A percentile compares a stretch with the other conserved stretches of the same genome.
Evolutionary conservation across 108 stramenopile genomes (phyloP).

Genomic region (Cyclotella choctawhatcheeana): DNA sequence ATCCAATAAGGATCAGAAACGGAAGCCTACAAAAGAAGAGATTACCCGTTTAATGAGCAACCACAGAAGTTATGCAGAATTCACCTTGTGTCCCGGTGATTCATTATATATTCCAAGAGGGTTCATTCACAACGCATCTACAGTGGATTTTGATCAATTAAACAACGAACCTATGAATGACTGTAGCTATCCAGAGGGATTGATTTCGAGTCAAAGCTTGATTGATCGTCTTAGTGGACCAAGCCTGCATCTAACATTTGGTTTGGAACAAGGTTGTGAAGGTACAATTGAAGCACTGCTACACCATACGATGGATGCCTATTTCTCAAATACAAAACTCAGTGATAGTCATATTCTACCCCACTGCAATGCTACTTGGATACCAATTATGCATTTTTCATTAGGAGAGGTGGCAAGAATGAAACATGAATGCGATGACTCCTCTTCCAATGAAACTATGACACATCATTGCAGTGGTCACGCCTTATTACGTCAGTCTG

Average conservation of each 20-base stretch:
- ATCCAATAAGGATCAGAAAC: slow-evolving; percentile 40
- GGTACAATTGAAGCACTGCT: slow-evolving; percentile 33
- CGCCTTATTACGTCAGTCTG: slow-evolving; percentile 19
- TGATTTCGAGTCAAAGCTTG: not conserved
- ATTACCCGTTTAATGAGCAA: not conserved
- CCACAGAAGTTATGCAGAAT: slow-evolving; percentile 18
- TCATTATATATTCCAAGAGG: slow-evolving; percentile 39
- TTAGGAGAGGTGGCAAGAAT: slow-evolving; percentile 34
- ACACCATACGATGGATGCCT: slow-evolving; percentile 33
- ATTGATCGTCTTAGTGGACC: slow-evolving; percentile 17
- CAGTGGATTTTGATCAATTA: slow-evolving; percentile 19
- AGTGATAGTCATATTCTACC: not conserved
- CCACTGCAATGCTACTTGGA: slow-evolving; percentile 17
- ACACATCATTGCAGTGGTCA: slow-evolving; percentile 11
- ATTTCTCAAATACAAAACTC: not conserved
- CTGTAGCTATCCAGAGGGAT: slow-evolving; percentile 4
- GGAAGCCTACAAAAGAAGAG: slow-evolving; percentile 32
- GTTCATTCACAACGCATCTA: slow-evolving; percentile 43
- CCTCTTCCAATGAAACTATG: slow-evolving; percentile 2
- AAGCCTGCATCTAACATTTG: slow-evolving; percentile 41
- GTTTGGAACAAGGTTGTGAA: slow-evolving; percentile 25
- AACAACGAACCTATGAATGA: not conserved
- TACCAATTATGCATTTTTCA: slow-evolving; percentile 27
- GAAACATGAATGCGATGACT: slow-evolving; percentile 18
- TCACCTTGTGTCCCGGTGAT: slow-evolving; percentile 42